phyloP scores from a whole-genome alignment of 1,284 basidiomycete genomes.

The Salmacisia buchloeana region DNA sequence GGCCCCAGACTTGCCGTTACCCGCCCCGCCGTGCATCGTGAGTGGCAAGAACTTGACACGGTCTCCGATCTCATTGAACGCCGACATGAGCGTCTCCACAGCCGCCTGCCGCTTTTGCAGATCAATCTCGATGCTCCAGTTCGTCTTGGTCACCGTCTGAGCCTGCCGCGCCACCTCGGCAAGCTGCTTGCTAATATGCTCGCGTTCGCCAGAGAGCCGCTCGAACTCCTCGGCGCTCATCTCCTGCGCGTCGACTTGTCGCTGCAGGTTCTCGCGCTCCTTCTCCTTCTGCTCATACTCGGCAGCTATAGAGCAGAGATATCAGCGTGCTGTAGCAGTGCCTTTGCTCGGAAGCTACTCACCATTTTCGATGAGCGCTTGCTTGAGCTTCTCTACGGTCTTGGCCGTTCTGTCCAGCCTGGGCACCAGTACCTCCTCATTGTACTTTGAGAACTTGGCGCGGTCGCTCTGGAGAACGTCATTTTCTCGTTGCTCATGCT shows the following conservation, averaged over 20 bases:
- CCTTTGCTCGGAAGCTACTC: slow-evolving; percentile 21
- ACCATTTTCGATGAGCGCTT: slow-evolving; percentile 24
- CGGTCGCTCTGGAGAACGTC: slow-evolving; percentile 40
- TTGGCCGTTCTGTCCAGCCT: slow-evolving; percentile 43
- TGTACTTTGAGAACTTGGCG: slow-evolving; percentile 43
- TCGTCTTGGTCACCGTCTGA: slow-evolving; percentile 30
- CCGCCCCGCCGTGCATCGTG: slow-evolving; percentile 19
- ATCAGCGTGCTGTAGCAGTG: background rate
- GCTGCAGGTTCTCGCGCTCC: slow-evolving; percentile 29
- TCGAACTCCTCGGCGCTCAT: slow-evolving; percentile 46
- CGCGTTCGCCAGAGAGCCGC: slow-evolving; percentile 35
- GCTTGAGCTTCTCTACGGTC: slow-evolving; percentile 31
- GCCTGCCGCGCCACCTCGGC: slow-evolving; percentile 28
- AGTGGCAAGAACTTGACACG: slow-evolving; percentile 35
- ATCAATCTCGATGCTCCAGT: slow-evolving; percentile 38
- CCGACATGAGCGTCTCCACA: slow-evolving; percentile 35
- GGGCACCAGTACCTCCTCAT: slow-evolving; percentile 39
- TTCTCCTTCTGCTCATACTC: slow-evolving; percentile 22
- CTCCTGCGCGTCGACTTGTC: slow-evolving; percentile 39
- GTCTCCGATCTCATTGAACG: slow-evolving; percentile 31
- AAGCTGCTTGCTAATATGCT: slow-evolving; percentile 33
- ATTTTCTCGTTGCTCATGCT: slow-evolving; percentile 27
- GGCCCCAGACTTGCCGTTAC: background rate
- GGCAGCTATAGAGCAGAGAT: no score
- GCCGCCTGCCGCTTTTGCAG: slow-evolving; percentile 38